These are phyloP conservation scores for Aspergillus fructus DNA, from an alignment of 2,329 filamentous ascomycete species.

Conservation along the genomic window DNA sequence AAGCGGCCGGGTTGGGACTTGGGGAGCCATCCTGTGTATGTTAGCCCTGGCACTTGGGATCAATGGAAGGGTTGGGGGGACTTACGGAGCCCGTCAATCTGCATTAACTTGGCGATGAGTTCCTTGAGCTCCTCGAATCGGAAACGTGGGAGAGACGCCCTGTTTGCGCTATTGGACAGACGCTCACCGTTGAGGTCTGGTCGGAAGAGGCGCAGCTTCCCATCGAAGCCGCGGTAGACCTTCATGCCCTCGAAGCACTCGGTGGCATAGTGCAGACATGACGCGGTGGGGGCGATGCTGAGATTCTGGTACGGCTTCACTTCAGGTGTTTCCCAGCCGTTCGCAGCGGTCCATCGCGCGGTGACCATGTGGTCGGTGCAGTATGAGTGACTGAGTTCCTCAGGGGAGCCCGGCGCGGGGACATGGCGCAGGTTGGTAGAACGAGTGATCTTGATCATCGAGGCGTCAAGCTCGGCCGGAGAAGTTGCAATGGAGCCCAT, in stretches of 20 bases:
- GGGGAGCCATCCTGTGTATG: conserved; percentile 68
- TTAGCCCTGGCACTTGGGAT: background rate
- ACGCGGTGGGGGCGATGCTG: conserved; percentile 75
- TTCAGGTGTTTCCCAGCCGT: conserved; percentile 72
- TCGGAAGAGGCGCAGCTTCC: conserved; percentile 74
- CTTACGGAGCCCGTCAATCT: conserved; percentile 54
- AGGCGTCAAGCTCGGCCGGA: conserved; percentile 39
- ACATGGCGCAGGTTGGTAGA: conserved; percentile 36
- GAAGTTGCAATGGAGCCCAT: conserved; percentile 34
- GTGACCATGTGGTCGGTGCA: conserved; percentile 89
- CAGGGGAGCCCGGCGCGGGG: conserved; percentile 38
- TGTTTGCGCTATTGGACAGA: conserved; percentile 54
- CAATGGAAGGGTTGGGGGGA: conserved; percentile 1
- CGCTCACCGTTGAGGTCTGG: conserved; percentile 70
- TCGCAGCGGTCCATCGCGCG: conserved; percentile 62
- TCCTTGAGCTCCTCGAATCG: conserved; percentile 69
- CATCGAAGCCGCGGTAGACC: conserved; percentile 66
- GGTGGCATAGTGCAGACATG: conserved; percentile 82
- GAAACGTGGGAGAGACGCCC: conserved; percentile 75
- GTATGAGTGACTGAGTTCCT: conserved; percentile 40
- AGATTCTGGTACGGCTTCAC: conserved; percentile 77
- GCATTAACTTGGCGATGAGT: conserved; percentile 71
- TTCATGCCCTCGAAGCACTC: conserved; percentile 90
- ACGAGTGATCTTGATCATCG: conserved; percentile 39
- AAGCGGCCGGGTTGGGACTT: conserved; percentile 60